These are phyloP conservation scores for Craterostigma plantagineum DNA, from an alignment of 257 asterid species.

Conservation along the genomic window DNA sequence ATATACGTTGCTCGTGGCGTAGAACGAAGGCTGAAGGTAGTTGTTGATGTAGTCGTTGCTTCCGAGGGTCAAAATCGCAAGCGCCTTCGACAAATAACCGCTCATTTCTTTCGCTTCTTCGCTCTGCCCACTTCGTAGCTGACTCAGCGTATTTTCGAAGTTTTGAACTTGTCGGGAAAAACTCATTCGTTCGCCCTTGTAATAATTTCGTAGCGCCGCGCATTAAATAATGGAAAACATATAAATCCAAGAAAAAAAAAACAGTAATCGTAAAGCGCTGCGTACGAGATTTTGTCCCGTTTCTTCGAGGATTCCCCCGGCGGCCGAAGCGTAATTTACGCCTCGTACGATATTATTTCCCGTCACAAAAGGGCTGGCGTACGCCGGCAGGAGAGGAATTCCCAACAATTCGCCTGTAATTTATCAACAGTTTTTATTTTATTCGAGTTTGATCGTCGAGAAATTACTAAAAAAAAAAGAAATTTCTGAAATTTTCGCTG, in stretches of 20 bases:
- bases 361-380: conserved; percentile 16
- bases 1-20: conserved; percentile 29
- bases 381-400: conserved; percentile 18
- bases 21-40: conserved; percentile 38
- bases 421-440: not conserved
- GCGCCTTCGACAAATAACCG: conserved; percentile 26
- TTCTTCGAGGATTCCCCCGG: conserved; percentile 59
- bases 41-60: conserved; percentile 66
- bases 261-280: not conserved
- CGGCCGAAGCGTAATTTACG: conserved; percentile 71
- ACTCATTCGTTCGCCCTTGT: conserved; percentile 56
- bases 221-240: too few species aligned
- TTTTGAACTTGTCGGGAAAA: conserved; percentile 29
- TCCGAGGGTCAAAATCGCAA: conserved; percentile 35
- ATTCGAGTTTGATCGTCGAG: not conserved
- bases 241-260: not conserved
- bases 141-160: conserved; percentile 28
- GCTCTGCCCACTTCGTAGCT: conserved; percentile 19
- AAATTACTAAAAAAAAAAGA: not conserved
- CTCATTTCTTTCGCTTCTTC: conserved; percentile 14
- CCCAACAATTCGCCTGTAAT: too few species aligned
- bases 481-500: not conserved
- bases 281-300: conserved; percentile 48
- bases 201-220: too few species aligned
- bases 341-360: conserved; percentile 26